A percentile compares a stretch with the other conserved stretches of the same genome.
Evolutionary conservation across 306 rosid genomes (phyloP).

Genomic region (Cicer pinnatifidum): DNA sequence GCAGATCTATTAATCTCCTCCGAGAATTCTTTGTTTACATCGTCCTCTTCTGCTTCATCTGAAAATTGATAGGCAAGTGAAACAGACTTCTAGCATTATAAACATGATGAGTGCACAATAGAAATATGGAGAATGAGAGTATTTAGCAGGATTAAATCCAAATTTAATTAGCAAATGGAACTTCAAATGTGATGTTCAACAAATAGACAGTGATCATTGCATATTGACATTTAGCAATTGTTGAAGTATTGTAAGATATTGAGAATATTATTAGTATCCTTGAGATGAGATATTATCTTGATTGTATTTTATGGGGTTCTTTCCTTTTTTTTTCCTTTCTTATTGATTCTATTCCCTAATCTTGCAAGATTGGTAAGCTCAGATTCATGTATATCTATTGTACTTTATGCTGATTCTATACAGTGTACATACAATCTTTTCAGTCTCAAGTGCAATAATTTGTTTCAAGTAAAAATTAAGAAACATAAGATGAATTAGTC

Average conservation of each 20-base stretch:
- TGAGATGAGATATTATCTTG: background rate
- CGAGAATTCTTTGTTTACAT: constrained; percentile 66
- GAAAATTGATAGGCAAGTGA: constrained; percentile 41
- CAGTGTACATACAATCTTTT: background rate
- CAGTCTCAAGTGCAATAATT: constrained; percentile 15
- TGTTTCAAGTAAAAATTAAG: constrained; percentile 31
- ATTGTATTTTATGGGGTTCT: background rate
- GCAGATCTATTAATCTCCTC: constrained; percentile 83
- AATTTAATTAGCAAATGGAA: constrained; percentile 23
- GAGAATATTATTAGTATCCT: background rate
- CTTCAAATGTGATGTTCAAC: constrained; percentile 29
- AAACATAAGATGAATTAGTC: constrained; percentile 28
- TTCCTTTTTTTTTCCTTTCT: background rate
- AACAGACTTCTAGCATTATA: constrained; percentile 23
- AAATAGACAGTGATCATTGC: constrained; percentile 13
- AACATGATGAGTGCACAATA: constrained; percentile 31
- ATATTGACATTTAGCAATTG: background rate
- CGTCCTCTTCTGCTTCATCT: constrained; percentile 91
- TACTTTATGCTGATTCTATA: background rate
- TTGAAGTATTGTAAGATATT: constrained; percentile 4
- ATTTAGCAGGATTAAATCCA: constrained; percentile 29
- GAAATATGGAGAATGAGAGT: constrained; percentile 17
- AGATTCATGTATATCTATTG: background rate
- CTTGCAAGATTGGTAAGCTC: background rate
- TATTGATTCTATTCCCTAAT: background rate